These are phyloP conservation scores for Acacia crassicarpa DNA, from an alignment of 306 rosid genomes.

Conservation along the genomic window DNA sequence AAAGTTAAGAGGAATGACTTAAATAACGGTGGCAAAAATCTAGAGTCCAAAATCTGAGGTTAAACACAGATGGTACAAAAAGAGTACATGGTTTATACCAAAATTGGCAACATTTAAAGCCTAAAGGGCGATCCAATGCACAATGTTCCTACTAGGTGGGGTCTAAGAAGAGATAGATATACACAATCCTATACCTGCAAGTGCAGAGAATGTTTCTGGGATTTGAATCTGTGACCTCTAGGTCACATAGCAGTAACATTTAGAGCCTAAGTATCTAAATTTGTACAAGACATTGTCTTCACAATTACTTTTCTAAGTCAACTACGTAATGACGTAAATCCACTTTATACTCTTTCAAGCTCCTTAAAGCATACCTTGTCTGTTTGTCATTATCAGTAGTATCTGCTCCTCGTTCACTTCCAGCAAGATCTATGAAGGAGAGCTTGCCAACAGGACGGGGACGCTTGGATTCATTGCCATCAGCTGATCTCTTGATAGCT, in stretches of 20 bases:
- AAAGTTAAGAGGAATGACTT: conserved; percentile 19
- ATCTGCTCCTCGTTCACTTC: conserved; percentile 99
- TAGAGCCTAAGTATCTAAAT: neutral
- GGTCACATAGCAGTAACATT: neutral
- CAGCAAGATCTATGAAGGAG: conserved; percentile 98
- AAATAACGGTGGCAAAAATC: neutral
- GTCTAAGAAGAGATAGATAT: too few species aligned
- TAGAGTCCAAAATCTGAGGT: neutral
- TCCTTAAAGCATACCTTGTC: conserved; percentile 61
- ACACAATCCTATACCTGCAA: too few species aligned
- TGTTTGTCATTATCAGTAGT: conserved; percentile 98
- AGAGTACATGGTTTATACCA: neutral
- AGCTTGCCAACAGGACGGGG: conserved; percentile 92
- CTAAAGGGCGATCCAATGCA: neutral
- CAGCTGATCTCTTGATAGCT: conserved; percentile 78
- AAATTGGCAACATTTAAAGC: neutral
- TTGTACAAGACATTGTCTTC: neutral
- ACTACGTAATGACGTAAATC: conserved; percentile 10
- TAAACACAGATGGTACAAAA: neutral
- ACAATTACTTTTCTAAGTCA: neutral
- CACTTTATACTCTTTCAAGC: conserved; percentile 18
- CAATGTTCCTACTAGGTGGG: too few species aligned
- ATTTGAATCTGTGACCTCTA: too few species aligned
- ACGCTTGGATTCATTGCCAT: conserved; percentile 88
- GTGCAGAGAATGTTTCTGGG: too few species aligned